These are phyloP conservation scores for Xylaria arbuscula DNA, from an alignment of 2,329 filamentous ascomycete genomes.

Conservation along the genomic window DNA sequence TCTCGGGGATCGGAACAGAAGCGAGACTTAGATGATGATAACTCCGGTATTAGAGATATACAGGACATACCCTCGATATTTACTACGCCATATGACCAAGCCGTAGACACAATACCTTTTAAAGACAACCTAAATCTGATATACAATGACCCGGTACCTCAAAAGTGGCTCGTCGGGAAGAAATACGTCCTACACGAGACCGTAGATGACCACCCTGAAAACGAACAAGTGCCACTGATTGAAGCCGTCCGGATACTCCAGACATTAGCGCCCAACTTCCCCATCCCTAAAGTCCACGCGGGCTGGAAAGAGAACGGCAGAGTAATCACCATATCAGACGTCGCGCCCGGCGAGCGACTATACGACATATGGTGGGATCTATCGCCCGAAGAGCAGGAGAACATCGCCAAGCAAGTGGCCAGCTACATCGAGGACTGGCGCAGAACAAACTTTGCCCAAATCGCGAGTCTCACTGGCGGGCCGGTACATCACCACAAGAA, in stretches of 20 bases:
- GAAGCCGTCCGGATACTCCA: conserved; percentile 38
- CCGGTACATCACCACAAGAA: conserved; percentile 38
- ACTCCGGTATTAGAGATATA: conserved; percentile 42
- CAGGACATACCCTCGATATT: conserved; percentile 46
- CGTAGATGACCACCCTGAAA: conserved; percentile 36
- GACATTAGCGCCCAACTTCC: conserved; percentile 34
- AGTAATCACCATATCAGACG: conserved; percentile 45
- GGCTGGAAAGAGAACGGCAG: conserved; percentile 48
- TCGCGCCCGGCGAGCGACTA: conserved; percentile 39
- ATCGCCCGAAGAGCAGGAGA: conserved; percentile 23
- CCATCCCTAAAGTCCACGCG: conserved; percentile 42
- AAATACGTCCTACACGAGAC: conserved; percentile 44
- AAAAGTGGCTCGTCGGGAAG: conserved; percentile 46
- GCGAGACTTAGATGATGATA: conserved; percentile 28
- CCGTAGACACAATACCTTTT: conserved; percentile 45
- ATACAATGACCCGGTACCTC: conserved; percentile 44
- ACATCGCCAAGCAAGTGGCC: conserved; percentile 43
- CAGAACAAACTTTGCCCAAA: conserved; percentile 19
- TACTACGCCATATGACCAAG: conserved; percentile 44
- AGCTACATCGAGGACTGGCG: conserved; percentile 43
- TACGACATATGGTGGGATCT: conserved; percentile 47
- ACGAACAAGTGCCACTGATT: conserved; percentile 38
- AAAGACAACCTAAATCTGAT: conserved; percentile 42
- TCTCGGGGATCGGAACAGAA: neutral
- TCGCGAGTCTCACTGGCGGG: conserved; percentile 28